Conservation (phyloP, 2,329 filamentous ascomycete species). For the Epicoccum sorghinum region DNA sequence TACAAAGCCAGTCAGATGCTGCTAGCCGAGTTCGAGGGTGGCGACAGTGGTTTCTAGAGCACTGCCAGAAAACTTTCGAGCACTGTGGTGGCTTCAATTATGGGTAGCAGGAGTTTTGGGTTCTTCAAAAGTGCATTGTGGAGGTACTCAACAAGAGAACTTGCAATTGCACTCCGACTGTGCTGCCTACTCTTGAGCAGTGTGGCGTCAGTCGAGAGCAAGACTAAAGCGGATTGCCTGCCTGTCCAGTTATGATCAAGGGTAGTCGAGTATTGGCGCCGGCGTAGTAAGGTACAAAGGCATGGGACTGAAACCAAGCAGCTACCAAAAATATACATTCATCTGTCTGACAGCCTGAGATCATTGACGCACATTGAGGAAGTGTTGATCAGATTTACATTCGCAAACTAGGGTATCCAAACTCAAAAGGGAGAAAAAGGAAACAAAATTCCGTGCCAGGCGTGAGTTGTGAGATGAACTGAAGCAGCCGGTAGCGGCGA, state of each 20-base stretch:
- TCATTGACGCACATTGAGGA: too few species aligned
- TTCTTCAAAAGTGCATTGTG: not conserved
- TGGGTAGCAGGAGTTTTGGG: not conserved
- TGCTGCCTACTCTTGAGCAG: not conserved
- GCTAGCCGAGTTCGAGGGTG: slow-evolving; percentile 24
- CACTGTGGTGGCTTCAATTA: not conserved
- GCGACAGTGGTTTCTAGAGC: slow-evolving; percentile 6
- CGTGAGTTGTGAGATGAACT: not conserved
- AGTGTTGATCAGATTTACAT: not conserved
- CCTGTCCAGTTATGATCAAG: too few species aligned
- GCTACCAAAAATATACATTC: too few species aligned
- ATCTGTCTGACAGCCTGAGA: too few species aligned
- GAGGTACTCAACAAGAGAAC: not conserved
- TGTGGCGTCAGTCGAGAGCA: too few species aligned
- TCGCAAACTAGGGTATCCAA: not conserved
- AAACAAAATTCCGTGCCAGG: not conserved
- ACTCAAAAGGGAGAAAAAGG: not conserved
- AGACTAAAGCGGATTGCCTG: too few species aligned
- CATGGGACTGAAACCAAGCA: too few species aligned
- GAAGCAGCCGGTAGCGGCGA: too few species aligned
- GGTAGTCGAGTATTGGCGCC: too few species aligned
- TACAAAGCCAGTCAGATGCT: slow-evolving; percentile 22
- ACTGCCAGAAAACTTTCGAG: too few species aligned
- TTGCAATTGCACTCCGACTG: too few species aligned
- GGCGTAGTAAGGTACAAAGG: too few species aligned